Percentiles rank a stretch among this genome's conserved stretches.
phyloP scores from a whole-genome alignment of 78 protist genomes.

The Salpingoeca rosetta region DNA sequence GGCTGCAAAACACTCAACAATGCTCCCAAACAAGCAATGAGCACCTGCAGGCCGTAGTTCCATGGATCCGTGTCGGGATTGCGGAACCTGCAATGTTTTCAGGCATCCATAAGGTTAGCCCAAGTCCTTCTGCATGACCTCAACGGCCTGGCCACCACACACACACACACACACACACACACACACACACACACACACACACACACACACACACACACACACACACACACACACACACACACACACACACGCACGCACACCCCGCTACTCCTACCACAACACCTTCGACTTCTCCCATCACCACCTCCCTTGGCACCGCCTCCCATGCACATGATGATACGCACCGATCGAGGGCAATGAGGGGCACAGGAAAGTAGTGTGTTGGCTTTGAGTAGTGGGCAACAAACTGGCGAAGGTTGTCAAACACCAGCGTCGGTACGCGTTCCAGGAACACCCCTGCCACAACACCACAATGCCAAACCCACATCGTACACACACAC shows the following conservation, averaged over 20 bases:
- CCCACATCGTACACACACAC: too few relatives aligned
- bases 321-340: background rate
- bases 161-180: constrained; percentile 4
- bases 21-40: background rate
- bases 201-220: constrained; percentile 11
- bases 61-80: background rate
- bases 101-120: too few relatives aligned
- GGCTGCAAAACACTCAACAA: background rate
- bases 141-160: too few relatives aligned
- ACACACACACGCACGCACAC: too few relatives aligned
- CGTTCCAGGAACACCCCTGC: background rate
- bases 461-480: background rate
- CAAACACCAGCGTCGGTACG: too few relatives aligned
- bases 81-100: too few relatives aligned
- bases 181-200: constrained; percentile 10
- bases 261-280: too few relatives aligned
- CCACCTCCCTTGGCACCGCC: background rate
- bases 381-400: background rate
- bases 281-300: background rate
- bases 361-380: background rate
- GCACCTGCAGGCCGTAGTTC: background rate
- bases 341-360: background rate
- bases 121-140: background rate
- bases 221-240: background rate
- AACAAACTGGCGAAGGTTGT: background rate